Evolutionary conservation across 164 flowering plant genomes (phyloP).

Genomic region (Piper betle): DNA sequence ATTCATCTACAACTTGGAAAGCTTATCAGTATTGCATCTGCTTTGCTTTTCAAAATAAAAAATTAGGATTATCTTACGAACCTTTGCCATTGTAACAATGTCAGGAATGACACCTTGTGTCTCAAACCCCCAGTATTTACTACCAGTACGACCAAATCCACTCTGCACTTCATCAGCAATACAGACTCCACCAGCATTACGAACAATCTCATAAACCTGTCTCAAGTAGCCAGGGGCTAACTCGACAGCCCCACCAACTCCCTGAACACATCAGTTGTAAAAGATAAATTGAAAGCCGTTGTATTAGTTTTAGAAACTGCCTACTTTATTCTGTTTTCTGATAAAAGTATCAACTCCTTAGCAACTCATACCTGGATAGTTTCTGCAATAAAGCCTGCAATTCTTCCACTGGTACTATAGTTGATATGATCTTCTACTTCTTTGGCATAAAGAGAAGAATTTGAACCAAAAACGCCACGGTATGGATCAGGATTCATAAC

Average conservation of each 20-base stretch:
- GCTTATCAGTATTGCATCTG: neutral
- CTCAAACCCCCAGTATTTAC: conserved; percentile 96
- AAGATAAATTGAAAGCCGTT: conserved; percentile 1
- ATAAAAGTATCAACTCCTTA: neutral
- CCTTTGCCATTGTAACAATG: conserved; percentile 99
- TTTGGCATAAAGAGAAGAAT: conserved; percentile 58
- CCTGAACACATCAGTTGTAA: conserved; percentile 25
- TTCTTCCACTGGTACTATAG: conserved; percentile 81
- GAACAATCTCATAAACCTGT: conserved; percentile 80
- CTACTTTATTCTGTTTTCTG: neutral
- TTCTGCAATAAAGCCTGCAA: conserved; percentile 97
- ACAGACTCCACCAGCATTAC: conserved; percentile 93
- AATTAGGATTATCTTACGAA: conserved; percentile 12
- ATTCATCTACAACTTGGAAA: neutral
- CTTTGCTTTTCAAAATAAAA: neutral
- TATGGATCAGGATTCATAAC: conserved; percentile 94
- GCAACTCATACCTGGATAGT: conserved; percentile 70
- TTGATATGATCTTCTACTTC: conserved; percentile 93
- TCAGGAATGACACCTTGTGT: conserved; percentile 91
- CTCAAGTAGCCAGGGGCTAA: conserved; percentile 92
- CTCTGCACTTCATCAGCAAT: conserved; percentile 99
- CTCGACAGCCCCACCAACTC: conserved; percentile 98
- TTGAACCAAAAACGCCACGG: conserved; percentile 77
- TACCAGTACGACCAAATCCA: conserved; percentile 97
- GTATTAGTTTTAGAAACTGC: neutral